These are phyloP conservation scores for Leishmania arabica DNA, from an alignment of 208 protist genomes.

Conservation along the genomic window DNA sequence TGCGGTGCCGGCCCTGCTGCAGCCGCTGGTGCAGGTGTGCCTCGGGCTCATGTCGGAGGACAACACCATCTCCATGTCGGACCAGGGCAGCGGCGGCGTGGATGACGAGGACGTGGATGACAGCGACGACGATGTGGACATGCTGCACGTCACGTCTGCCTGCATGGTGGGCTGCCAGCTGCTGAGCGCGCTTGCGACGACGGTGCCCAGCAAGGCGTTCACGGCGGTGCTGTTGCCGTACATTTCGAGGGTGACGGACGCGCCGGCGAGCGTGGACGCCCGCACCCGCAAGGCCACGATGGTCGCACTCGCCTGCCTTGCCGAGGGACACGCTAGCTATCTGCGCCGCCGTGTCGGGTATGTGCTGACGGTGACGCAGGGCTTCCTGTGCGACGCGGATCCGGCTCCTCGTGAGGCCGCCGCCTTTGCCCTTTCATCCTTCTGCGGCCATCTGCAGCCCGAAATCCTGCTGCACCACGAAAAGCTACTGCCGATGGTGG, in stretches of 20 bases:
- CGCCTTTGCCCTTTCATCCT: constrained; percentile 72
- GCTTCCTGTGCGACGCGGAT: constrained; percentile 52
- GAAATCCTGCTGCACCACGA: constrained; percentile 82
- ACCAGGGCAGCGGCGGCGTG: constrained; percentile 35
- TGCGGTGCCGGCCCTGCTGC: constrained; percentile 45
- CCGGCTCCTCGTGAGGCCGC: constrained; percentile 74
- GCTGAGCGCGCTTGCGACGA: constrained; percentile 58
- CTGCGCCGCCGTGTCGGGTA: constrained; percentile 73
- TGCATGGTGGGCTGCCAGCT: constrained; percentile 75
- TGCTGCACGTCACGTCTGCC: constrained; percentile 63
- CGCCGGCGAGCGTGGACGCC: constrained; percentile 22
- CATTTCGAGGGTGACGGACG: constrained; percentile 50
- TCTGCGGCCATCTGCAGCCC: constrained; percentile 78
- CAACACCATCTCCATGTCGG: constrained; percentile 62
- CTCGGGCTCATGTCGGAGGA: constrained; percentile 79
- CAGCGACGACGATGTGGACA: constrained; percentile 42
- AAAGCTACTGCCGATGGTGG: constrained; percentile 68
- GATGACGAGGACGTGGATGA: constrained; percentile 36
- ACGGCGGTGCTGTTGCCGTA: constrained; percentile 63
- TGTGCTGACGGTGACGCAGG: constrained; percentile 63
- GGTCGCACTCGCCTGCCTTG: constrained; percentile 69
- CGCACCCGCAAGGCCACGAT: constrained; percentile 75
- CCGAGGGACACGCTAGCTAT: constrained; percentile 66
- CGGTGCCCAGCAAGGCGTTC: constrained; percentile 57
- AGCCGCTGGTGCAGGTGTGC: constrained; percentile 58